Evolutionary conservation across 495 filamentous ascomycete species (phyloP).

Genomic region (Aspergillus olivimuriae): DNA sequence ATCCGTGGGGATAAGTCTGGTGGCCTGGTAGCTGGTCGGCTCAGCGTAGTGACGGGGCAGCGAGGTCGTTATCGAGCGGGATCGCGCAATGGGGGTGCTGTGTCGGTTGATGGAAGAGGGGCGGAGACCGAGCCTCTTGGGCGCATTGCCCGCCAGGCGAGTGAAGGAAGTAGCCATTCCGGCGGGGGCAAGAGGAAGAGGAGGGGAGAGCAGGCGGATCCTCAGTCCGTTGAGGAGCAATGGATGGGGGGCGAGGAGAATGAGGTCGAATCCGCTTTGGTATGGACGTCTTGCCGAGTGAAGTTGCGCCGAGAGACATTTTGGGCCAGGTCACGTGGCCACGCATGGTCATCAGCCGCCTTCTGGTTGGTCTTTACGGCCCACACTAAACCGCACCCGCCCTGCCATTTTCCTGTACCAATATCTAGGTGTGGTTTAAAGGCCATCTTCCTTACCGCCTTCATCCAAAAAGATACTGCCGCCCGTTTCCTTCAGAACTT

Average conservation of each 20-base stretch:
- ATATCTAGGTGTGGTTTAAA: constrained; percentile 12
- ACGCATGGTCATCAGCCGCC: constrained; percentile 35
- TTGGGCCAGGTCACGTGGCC: constrained; percentile 35
- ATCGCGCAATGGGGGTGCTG: constrained; percentile 33
- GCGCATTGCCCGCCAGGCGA: constrained; percentile 56
- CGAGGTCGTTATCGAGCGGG: constrained; percentile 64
- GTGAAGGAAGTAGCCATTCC: constrained; percentile 62
- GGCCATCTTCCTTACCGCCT: constrained; percentile 23
- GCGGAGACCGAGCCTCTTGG: constrained; percentile 58
- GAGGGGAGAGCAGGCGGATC: constrained; percentile 24
- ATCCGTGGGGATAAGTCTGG: constrained; percentile 54
- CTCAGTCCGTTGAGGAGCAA: constrained; percentile 37
- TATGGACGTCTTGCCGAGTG: too few relatives aligned
- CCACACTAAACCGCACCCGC: constrained; percentile 15
- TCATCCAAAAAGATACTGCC: constrained; percentile 37
- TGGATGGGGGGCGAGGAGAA: constrained; percentile 24
- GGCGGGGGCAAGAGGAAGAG: constrained; percentile 22
- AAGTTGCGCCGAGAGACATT: constrained; percentile 34
- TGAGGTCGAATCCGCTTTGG: too few relatives aligned
- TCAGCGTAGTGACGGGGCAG: constrained; percentile 56
- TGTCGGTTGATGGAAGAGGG: constrained; percentile 33
- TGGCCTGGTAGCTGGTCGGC: constrained; percentile 50
- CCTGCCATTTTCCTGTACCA: background rate
- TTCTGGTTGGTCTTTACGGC: constrained; percentile 30
- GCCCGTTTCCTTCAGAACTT: constrained; percentile 33